Evolutionary conservation across 1,139 yeast species (phyloP), one percentile per base, ranked within the genome.

Genomic region (Candida neerlandica): DNA sequence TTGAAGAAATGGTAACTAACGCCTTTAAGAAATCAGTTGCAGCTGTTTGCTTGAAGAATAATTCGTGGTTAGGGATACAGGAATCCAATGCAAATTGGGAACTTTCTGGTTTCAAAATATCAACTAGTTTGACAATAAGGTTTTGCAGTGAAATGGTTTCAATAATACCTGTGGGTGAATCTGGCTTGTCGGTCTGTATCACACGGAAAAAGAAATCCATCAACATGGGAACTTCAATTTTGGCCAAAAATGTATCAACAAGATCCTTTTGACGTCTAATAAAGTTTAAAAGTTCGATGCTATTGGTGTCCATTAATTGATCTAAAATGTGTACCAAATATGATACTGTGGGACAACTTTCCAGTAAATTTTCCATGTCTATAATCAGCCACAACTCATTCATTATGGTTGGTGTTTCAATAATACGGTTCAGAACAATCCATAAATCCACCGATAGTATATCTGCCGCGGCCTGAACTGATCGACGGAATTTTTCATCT

Each of bases 21-120:
- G 98, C 98, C 64, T 94, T 95, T 49, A 94, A 71, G 62, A 94
- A 94, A 64, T 94, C 99, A 10, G 97, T 96, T 1, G 96, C 96
- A 0, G 98, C 96, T 2, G 96, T 86, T 66, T 94, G 98, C 46
- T 83, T 83, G 51, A 94, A 82, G 34, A 86, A 77, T 38, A 66
- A 56, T 45, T 59, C 61, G 41, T 66, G 68, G 47, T 71, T 66
- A 0, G 78, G 71, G 33, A 73, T 67, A 21, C 56, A 56, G 4
- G 52, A 48, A 12, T 53, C 55, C 1, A 50, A 50, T 11, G 48
- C 58, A 55, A 72, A 73, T 49, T 70, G 77, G 1, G 71, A 61
- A 5, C 70, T 66, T 41, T 75, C 72, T 0, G 85, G 81, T 49
- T 73, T 74, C 53, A 84, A 65, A 16, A 81, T 70, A 16, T 78